Conservation (phyloP, 176 grass and related monocot genomes). For the Tillandsia leiboldiana region DNA sequence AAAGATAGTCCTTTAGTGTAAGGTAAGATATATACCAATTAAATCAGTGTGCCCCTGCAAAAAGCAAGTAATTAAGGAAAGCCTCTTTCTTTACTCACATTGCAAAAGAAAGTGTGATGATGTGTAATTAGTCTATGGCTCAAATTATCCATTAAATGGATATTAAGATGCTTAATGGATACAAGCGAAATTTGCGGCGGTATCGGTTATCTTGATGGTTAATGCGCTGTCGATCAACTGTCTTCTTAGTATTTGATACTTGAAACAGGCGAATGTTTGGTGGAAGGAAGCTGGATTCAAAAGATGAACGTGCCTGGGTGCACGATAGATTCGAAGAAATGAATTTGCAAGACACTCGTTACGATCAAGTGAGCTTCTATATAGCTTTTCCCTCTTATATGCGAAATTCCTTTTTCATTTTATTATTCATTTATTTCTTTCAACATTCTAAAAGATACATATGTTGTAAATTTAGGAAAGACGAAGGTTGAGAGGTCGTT, state of each 20-base stretch:
- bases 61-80: no score
- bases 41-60: no score
- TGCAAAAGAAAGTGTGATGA: no score
- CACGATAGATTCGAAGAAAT: conserved; percentile 31
- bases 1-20: no score
- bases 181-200: no score
- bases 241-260: not conserved
- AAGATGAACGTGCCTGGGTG: conserved; percentile 23
- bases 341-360: conserved; percentile 17
- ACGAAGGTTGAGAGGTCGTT: conserved; percentile 34
- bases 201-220: not conserved
- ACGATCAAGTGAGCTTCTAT: conserved; percentile 8
- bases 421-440: conserved; percentile 16
- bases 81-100: no score
- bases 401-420: conserved; percentile 13
- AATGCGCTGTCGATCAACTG: not conserved
- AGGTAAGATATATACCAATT: no score
- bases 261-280: conserved; percentile 16
- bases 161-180: no score
- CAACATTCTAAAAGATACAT: not conserved
- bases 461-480: conserved; percentile 20
- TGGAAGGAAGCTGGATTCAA: conserved; percentile 13
- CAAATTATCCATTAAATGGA: no score
- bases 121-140: no score
- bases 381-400: not conserved